phyloP scores from a whole-genome alignment of 1,139 yeast genomes.

The Nakaseomyces nivariensis region DNA sequence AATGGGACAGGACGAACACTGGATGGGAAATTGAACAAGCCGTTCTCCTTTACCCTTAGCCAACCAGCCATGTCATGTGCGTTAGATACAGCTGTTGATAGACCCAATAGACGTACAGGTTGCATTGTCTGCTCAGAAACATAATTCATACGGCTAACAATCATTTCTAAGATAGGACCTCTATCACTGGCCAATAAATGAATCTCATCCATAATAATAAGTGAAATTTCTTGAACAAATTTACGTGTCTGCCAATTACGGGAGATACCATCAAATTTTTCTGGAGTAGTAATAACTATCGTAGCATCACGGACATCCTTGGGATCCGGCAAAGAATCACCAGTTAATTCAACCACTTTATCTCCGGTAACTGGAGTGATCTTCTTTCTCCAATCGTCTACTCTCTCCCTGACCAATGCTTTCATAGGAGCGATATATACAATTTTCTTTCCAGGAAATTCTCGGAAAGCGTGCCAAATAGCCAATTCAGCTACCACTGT shows the following conservation, averaged over 20 bases:
- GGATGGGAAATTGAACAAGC: constrained; percentile 85
- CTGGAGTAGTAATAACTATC: constrained; percentile 92
- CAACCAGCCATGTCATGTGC: constrained; percentile 98
- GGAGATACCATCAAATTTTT: constrained; percentile 96
- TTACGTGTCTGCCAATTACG: constrained; percentile 96
- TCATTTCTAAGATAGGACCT: constrained; percentile 96
- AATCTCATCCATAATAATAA: constrained; percentile 96
- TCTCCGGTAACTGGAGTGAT: constrained; percentile 54
- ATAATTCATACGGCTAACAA: constrained; percentile 96
- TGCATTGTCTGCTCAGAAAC: constrained; percentile 66
- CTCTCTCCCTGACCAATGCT: constrained; percentile 92
- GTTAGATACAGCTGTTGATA: constrained; percentile 97
- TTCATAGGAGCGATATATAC: constrained; percentile 99
- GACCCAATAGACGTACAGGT: constrained; percentile 76
- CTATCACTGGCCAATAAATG: constrained; percentile 95
- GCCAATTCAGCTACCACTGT: constrained; percentile 96
- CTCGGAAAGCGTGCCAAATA: constrained; percentile 87
- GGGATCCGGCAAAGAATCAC: constrained; percentile 91
- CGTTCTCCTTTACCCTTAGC: constrained; percentile 76
- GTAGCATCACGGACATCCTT: constrained; percentile 81
- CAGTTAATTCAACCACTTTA: constrained; percentile 84
- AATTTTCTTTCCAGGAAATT: constrained; percentile 70
- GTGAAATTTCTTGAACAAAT: constrained; percentile 82
- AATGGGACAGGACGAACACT: constrained; percentile 97
- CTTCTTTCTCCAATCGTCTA: constrained; percentile 82